Base-by-base conservation (phyloP, 2,329 filamentous ascomycete species). In the Aspergillus quadricinctus region DNA sequence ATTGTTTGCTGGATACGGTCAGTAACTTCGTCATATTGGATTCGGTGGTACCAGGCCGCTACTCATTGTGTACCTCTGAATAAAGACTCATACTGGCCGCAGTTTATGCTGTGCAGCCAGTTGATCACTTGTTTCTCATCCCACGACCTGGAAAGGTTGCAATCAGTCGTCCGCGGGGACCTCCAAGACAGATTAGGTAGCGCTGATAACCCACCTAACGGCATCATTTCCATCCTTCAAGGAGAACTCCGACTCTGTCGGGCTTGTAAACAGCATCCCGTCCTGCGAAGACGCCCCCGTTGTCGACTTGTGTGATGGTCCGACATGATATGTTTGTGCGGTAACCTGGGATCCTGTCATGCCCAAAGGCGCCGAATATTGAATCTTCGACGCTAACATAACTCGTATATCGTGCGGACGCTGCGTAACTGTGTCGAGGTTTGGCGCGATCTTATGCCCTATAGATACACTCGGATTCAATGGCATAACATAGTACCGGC, bases 161-260 rank as follows among this genome's bases (percentile, higher is more conserved):
- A 73, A 66, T 53, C 57, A 28, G 46, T 37, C 55, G 40, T 29
- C 40, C 45, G 17, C 21, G 14, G 14, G 17, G 14, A 37, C 31
- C 31, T 52, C 27, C 51, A 29, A 31, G 27, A 25, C 10, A 49
- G 4, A 31, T n/a, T 14, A 21, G 14, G 14, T n/a, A 23, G 14
- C 35, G 19, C 28, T 50, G 40, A 31, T 19, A 53, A 54, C 72
- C 72, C 83, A 88, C 83, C 87, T 88, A 63, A 89, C 85, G 4
- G 87, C 85, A 66, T 92, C 88, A 53, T 89, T 83, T 31, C 84
- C 84, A 64, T 93, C 90, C 66, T 83, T 82, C 45, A 74, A 76
- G 25, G 90, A 94, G 74, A 96, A 96, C 65, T 96, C 92, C 28
- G 91, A 96, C 69, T 95, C 90, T 62, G 92, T 96, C 48, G 92